Base-by-base conservation (phyloP, 495 filamentous ascomycete genomes). In the Talaromyces trachyspermus region DNA sequence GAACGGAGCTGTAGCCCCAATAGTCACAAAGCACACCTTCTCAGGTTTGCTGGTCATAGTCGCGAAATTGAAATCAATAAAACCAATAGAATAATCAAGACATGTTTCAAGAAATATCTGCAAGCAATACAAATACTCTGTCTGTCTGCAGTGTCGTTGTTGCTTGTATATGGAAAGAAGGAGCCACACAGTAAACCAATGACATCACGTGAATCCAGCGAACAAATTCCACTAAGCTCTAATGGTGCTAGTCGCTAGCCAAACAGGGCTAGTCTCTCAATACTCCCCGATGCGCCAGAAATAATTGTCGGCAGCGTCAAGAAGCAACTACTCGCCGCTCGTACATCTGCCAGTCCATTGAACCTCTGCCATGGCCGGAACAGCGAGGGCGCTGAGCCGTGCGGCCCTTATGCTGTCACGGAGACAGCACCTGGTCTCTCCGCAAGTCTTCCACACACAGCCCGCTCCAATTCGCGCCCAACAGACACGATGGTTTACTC, bases 1-100 rank as follows among this genome's bases (percentile, higher is more conserved):
- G 62, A 98, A 98, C 14, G 82, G 73, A 2, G 90, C 89, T 0
- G 91, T 98, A 2, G 92, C 94, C 38, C 92, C 92, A 24, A 94
- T 80, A 0, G 92, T 96, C 20, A 96, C 85, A 47, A 96, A 84
- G 59, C 81, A 84, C 15, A 73, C 36, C 55, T 77, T 80, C 55
- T 55, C 47, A 17, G 46, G 25, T 46, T 15, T 27, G 12, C 15
- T 14, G n/a, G 20, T 36, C 44, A 46, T 46, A n/a, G 24, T 37
- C 8, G 27, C 42, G 11, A 44, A 11, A 9, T 44, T 23, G 10
- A 9, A 32, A 9, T 32, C n/a, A 4, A 32, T 32, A 9, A 32
- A 43, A 29, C 25, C 22, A 43, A 43, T 43, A 17, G 10, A 14
- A 18, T 44, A 20, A 12, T 46, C 30, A 45, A 45, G 42, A 33